Conservation (phyloP, 768 basidiomycete genomes). For the Lactifluus pinguis region DNA sequence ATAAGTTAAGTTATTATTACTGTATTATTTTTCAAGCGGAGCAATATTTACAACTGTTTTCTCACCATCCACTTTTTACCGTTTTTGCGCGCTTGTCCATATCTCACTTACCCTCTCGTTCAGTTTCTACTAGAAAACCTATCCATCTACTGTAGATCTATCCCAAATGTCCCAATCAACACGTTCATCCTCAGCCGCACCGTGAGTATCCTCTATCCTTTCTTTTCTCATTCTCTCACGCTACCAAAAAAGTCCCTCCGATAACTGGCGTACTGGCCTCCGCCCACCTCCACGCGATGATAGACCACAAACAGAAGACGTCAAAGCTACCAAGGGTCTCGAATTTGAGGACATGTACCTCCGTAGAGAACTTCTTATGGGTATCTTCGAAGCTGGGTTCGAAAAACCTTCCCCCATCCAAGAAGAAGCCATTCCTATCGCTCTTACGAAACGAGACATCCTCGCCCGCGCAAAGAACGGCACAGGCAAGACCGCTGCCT, state of each 20-base stretch:
- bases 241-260: slow-evolving; percentile 8
- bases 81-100: too few relatives aligned
- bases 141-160: background rate
- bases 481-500: slow-evolving; percentile 97
- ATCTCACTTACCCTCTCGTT: background rate
- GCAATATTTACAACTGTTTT: too few relatives aligned
- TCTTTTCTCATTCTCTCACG: background rate
- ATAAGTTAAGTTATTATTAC: too few relatives aligned
- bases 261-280: slow-evolving; percentile 67
- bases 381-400: slow-evolving; percentile 97
- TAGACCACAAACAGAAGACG: slow-evolving; percentile 96
- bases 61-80: too few relatives aligned
- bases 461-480: slow-evolving; percentile 95
- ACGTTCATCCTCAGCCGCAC: slow-evolving; percentile 17
- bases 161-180: slow-evolving; percentile 19
- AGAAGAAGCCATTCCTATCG: slow-evolving; percentile 96
- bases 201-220: slow-evolving; percentile 10
- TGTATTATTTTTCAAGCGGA: too few relatives aligned
- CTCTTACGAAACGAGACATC: slow-evolving; percentile 87
- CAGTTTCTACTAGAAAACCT: background rate
- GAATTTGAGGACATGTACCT: slow-evolving; percentile 95
- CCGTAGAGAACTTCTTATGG: slow-evolving; percentile 95
- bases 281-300: slow-evolving; percentile 83
- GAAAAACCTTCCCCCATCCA: slow-evolving; percentile 97
- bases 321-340: slow-evolving; percentile 83